Conservation (phyloP, 768 basidiomycete genomes). For the button mushroom (Agaricus bisporus) region DNA sequence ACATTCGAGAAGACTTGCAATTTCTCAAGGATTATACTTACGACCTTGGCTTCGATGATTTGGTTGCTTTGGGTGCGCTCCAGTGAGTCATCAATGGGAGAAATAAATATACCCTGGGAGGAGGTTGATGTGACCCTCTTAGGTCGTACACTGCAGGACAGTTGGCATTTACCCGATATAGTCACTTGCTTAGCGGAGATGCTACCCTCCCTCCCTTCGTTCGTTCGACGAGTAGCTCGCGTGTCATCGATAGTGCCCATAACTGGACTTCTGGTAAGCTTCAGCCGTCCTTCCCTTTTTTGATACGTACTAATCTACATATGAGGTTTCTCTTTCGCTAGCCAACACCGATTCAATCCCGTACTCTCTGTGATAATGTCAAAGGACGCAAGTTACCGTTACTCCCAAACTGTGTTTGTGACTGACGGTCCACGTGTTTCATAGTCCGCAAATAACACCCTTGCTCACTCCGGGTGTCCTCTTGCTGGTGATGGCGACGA, state of each 20-base stretch:
- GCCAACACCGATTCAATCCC: constrained; percentile 38
- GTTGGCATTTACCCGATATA: constrained; percentile 49
- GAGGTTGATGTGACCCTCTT: neutral
- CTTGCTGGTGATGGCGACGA: constrained; percentile 39
- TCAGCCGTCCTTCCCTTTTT: neutral
- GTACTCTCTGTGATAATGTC: constrained; percentile 50
- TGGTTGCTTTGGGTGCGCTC: constrained; percentile 59
- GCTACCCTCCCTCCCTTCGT: constrained; percentile 41
- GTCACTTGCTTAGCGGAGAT: constrained; percentile 31
- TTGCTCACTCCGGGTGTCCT: constrained; percentile 63
- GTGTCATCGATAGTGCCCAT: constrained; percentile 63
- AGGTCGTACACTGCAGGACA: constrained; percentile 43
- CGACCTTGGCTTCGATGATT: constrained; percentile 46
- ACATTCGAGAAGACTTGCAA: constrained; percentile 36
- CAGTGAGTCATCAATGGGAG: constrained; percentile 39
- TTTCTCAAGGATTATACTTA: constrained; percentile 59
- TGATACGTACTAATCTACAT: neutral
- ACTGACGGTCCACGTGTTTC: neutral
- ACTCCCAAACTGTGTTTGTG: neutral
- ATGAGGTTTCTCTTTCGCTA: constrained; percentile 60
- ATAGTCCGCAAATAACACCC: constrained; percentile 46
- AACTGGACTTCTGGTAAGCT: constrained; percentile 64
- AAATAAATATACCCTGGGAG: neutral
- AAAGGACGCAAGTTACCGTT: constrained; percentile 37
- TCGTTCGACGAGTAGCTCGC: constrained; percentile 37